These are phyloP conservation scores for Pythium folliculosum DNA, from an alignment of 352 stramenopile species.

Conservation along the genomic window DNA sequence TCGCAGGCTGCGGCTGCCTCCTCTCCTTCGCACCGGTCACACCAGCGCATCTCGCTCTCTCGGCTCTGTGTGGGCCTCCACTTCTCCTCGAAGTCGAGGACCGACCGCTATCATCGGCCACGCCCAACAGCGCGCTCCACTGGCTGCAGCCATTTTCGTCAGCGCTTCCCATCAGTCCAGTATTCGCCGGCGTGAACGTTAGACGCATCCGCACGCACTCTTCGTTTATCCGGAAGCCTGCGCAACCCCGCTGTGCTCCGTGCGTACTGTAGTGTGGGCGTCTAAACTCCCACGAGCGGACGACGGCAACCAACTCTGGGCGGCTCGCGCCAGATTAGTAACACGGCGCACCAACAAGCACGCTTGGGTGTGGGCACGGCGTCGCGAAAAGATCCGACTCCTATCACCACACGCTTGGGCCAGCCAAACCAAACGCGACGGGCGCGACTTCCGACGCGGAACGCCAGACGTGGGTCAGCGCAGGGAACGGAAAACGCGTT, in stretches of 20 bases:
- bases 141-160: background rate
- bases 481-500: background rate
- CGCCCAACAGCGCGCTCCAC: too few species aligned
- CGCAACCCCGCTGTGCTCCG: too few species aligned
- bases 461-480: too few species aligned
- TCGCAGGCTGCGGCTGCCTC: constrained; percentile 10
- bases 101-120: too few species aligned
- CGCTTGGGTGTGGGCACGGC: background rate
- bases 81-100: constrained; percentile 20
- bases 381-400: constrained; percentile 13
- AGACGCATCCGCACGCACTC: background rate
- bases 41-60: constrained; percentile 3
- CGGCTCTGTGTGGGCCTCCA: background rate
- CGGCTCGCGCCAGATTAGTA: constrained; percentile 12
- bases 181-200: background rate
- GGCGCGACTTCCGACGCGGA: background rate
- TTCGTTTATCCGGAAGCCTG: background rate
- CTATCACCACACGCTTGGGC: background rate
- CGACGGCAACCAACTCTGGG: background rate
- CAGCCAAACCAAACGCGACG: constrained; percentile 12
- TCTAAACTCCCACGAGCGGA: background rate
- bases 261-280: background rate
- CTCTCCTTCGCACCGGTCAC: constrained; percentile 6
- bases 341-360: background rate
- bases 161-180: constrained; percentile 2